Conservation (phyloP, 1,139 yeast genomes). For the Suhomyces panamericanus region DNA sequence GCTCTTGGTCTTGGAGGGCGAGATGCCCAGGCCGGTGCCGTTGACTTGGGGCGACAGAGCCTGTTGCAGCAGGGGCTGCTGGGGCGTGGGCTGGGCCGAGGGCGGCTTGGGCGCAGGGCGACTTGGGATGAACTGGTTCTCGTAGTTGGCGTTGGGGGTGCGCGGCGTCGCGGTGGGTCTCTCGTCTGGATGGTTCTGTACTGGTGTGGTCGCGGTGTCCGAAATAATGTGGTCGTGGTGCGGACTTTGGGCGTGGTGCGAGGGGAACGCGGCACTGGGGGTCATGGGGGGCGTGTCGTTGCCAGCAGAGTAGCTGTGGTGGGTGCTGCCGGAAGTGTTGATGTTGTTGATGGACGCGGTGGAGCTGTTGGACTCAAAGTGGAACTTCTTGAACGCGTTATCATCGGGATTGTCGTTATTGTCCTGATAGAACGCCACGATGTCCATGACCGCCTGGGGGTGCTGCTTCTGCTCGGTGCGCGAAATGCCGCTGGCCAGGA, state of each 20-base stretch:
- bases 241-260: slow-evolving; percentile 11
- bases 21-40: slow-evolving; percentile 2
- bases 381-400: slow-evolving; percentile 76
- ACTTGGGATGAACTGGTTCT: slow-evolving; percentile 58
- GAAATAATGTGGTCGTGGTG: not conserved
- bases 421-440: slow-evolving; percentile 84
- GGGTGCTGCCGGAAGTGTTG: too few relatives aligned
- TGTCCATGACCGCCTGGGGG: slow-evolving; percentile 93
- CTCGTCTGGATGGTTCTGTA: slow-evolving; percentile 13
- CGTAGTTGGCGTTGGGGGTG: slow-evolving; percentile 28
- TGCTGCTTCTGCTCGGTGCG: slow-evolving; percentile 83
- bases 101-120: slow-evolving; percentile 70
- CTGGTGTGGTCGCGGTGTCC: slow-evolving; percentile 7
- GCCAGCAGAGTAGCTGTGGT: not conserved
- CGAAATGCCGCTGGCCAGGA: slow-evolving; percentile 84
- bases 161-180: slow-evolving; percentile 15
- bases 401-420: slow-evolving; percentile 61
- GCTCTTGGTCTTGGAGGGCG: slow-evolving; percentile 18
- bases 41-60: slow-evolving; percentile 8
- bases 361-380: slow-evolving; percentile 29
- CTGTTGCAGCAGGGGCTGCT: too few relatives aligned
- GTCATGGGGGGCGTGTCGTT: slow-evolving; percentile 16
- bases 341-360: slow-evolving; percentile 22
- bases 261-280: slow-evolving; percentile 19
- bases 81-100: slow-evolving; percentile 16